These are phyloP conservation scores for Zymoseptoria tritici DNA, from an alignment of 2,329 filamentous ascomycete genomes.

Conservation along the genomic window DNA sequence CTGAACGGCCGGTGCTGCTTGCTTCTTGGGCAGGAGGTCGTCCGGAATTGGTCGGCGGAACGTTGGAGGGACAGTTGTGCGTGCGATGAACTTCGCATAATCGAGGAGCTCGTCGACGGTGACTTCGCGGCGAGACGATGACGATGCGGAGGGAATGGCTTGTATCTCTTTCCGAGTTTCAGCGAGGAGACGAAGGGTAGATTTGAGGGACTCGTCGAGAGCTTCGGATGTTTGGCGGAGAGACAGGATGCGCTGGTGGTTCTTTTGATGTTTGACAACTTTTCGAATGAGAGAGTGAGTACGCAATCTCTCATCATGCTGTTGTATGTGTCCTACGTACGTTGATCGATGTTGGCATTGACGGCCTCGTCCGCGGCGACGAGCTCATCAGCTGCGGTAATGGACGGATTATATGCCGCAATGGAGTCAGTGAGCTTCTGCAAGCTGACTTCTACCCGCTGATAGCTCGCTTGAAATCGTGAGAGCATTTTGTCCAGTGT, in stretches of 20 bases:
- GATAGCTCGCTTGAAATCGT: constrained; percentile 37
- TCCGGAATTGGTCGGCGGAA: constrained; percentile 26
- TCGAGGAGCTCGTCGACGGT: constrained; percentile 65
- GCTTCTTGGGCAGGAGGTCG: constrained; percentile 4
- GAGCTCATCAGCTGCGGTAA: constrained; percentile 60
- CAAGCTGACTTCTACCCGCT: constrained; percentile 45
- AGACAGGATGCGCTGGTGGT: constrained; percentile 59
- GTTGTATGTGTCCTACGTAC: constrained; percentile 36
- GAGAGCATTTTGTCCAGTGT: constrained; percentile 31
- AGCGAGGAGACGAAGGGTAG: constrained; percentile 62
- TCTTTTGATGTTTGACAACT: constrained; percentile 67
- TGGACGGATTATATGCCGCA: constrained; percentile 71
- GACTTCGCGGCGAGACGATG: constrained; percentile 42
- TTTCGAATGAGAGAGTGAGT: not conserved
- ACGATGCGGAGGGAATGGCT: constrained; percentile 45
- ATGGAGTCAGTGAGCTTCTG: constrained; percentile 69
- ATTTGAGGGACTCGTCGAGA: constrained; percentile 66
- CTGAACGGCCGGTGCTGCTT: constrained; percentile 11
- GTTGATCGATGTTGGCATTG: constrained; percentile 55
- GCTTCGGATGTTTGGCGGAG: constrained; percentile 59
- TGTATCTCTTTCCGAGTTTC: constrained; percentile 66
- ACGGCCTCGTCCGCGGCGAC: constrained; percentile 63
- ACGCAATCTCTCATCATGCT: not conserved
- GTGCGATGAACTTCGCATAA: constrained; percentile 73
- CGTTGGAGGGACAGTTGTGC: constrained; percentile 66